Conservation (phyloP, 495 filamentous ascomycete genomes). For the Podospora sp. region DNA sequence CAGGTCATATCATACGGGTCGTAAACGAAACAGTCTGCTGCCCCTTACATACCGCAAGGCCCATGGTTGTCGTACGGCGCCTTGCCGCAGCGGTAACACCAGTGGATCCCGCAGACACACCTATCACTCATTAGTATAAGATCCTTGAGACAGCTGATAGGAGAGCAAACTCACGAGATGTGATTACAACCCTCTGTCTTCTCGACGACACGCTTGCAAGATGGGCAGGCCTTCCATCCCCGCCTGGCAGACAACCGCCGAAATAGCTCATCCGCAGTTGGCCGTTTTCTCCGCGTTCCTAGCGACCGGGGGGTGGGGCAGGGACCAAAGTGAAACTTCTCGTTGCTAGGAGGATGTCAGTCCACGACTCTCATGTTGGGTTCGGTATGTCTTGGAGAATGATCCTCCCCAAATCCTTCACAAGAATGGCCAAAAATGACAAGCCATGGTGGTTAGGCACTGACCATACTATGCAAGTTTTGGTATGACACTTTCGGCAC, state of each 20-base stretch:
- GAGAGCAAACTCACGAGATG: slow-evolving; percentile 20
- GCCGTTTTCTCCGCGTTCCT: background rate
- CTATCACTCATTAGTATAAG: background rate
- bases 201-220: slow-evolving; percentile 20
- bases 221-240: slow-evolving; percentile 22
- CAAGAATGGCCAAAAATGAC: too few species aligned
- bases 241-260: background rate
- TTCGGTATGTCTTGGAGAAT: too few species aligned
- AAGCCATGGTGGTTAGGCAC: too few species aligned
- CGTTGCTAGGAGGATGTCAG: background rate
- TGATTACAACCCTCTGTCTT: slow-evolving; percentile 25
- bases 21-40: background rate
- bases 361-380: too few species aligned
- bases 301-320: background rate
- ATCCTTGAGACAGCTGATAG: background rate
- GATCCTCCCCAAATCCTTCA: too few species aligned
- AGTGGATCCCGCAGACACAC: slow-evolving; percentile 25
- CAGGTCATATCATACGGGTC: too few species aligned
- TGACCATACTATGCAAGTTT: slow-evolving; percentile 20
- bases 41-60: slow-evolving; percentile 17
- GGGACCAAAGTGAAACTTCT: slow-evolving; percentile 14
- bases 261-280: slow-evolving; percentile 10
- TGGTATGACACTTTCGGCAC: slow-evolving; percentile 21
- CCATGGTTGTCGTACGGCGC: slow-evolving; percentile 20
- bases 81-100: slow-evolving; percentile 30